Conservation (phyloP, 1,139 yeast genomes). For the Arxiozyma bovina region DNA sequence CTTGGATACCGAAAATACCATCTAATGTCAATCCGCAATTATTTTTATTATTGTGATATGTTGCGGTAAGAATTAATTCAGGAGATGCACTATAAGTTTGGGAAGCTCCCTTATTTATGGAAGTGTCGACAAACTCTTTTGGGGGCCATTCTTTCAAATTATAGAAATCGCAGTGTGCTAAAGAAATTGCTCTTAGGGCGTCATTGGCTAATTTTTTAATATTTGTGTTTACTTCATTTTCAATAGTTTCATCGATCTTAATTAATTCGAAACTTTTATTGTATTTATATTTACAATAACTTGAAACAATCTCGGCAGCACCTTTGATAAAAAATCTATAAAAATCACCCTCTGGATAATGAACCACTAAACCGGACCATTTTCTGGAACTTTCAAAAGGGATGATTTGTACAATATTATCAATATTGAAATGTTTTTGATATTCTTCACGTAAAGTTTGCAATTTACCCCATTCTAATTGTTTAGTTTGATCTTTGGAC, state of each 20-base stretch:
- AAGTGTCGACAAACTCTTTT: constrained; percentile 29
- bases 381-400: constrained; percentile 92
- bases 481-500: constrained; percentile 47
- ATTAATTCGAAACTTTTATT: constrained; percentile 31
- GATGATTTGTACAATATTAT: constrained; percentile 53
- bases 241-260: constrained; percentile 23
- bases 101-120: background rate
- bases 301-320: constrained; percentile 82
- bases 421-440: constrained; percentile 22
- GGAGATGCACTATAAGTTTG: constrained; percentile 40
- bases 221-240: constrained; percentile 33
- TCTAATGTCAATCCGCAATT: constrained; percentile 45
- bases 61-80: constrained; percentile 31
- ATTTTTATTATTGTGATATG: constrained; percentile 4
- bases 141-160: constrained; percentile 59
- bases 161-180: constrained; percentile 66
- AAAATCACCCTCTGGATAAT: constrained; percentile 33
- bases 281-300: constrained; percentile 42
- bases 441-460: constrained; percentile 35
- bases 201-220: constrained; percentile 62
- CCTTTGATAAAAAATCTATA: constrained; percentile 75
- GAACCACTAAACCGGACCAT: constrained; percentile 79
- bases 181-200: constrained; percentile 77
- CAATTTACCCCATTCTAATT: constrained; percentile 36
- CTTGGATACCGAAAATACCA: constrained; percentile 83